phyloP scores from a whole-genome alignment of 345 rosid genomes.

The Citrus maxima region DNA sequence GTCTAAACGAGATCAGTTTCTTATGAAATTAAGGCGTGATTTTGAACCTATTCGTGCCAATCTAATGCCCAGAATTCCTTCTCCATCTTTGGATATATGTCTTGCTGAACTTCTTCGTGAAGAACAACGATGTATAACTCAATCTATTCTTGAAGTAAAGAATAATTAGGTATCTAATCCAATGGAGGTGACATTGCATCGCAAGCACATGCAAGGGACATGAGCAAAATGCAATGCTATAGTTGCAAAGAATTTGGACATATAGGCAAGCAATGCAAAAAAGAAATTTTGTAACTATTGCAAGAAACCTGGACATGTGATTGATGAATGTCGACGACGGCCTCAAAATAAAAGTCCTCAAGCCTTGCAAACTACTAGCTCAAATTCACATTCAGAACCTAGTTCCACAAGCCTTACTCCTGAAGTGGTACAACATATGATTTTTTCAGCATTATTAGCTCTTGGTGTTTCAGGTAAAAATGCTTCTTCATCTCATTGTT shows the following conservation, averaged over 20 bases:
- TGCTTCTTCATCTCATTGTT: neutral
- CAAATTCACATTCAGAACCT: too few species aligned
- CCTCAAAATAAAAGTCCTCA: neutral
- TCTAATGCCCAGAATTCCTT: neutral
- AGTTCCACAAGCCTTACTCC: too few species aligned
- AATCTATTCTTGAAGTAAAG: neutral
- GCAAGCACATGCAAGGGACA: neutral
- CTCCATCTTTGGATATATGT: neutral
- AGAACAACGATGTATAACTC: neutral
- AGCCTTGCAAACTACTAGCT: neutral
- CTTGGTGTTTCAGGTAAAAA: neutral
- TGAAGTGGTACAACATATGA: too few species aligned
- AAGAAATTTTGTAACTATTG: neutral
- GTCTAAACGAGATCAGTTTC: neutral
- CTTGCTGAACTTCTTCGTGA: neutral
- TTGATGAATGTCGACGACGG: neutral
- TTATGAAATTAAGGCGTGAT: neutral
- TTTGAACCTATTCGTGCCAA: neutral
- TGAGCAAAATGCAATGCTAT: slow-evolving; percentile 1
- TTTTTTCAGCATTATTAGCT: neutral
- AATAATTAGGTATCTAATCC: neutral
- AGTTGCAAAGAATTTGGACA: slow-evolving; percentile 1
- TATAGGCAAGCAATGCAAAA: neutral
- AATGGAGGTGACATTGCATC: neutral
- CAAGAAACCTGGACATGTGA: neutral